phyloP scores from a whole-genome alignment of 108 stramenopile genomes.

The Schizochytrium sp. region DNA sequence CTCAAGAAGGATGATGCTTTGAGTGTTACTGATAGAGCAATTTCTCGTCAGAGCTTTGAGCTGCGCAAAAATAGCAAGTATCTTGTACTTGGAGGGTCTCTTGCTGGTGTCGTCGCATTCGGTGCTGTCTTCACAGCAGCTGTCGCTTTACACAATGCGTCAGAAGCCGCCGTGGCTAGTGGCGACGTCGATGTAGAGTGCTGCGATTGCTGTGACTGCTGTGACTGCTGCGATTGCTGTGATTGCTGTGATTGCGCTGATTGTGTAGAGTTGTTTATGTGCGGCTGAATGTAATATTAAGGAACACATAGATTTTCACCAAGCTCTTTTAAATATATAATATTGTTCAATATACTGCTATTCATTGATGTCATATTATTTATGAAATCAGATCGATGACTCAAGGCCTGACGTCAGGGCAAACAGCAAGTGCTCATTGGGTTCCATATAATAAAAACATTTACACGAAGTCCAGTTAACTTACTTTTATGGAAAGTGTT shows the following conservation, averaged over 20 bases:
- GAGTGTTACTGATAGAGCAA: not conserved
- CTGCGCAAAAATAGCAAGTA: conserved; percentile 6
- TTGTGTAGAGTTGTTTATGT: not conserved
- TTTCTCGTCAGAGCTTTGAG: conserved; percentile 32
- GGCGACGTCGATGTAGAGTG: not conserved
- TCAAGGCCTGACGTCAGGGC: too few species aligned
- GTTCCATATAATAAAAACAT: too few species aligned
- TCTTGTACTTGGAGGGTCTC: not conserved
- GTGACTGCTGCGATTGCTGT: not conserved
- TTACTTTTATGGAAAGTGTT: too few species aligned
- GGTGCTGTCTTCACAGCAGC: not conserved
- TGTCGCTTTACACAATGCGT: not conserved
- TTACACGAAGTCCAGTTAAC: too few species aligned
- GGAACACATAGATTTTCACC: too few species aligned
- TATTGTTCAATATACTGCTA: not conserved
- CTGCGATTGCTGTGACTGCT: not conserved
- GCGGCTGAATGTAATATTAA: not conserved
- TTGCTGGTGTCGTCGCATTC: conserved; percentile 37
- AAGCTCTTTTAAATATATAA: not conserved
- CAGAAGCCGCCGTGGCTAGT: not conserved
- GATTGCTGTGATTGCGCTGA: conserved; percentile 16
- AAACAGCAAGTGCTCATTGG: too few species aligned
- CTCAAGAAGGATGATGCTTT: not conserved
- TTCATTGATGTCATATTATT: too few species aligned
- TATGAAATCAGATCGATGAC: too few species aligned